Base-by-base conservation (phyloP, 2,329 filamentous ascomycete species). In the Tolypocladium capitatum region DNA sequence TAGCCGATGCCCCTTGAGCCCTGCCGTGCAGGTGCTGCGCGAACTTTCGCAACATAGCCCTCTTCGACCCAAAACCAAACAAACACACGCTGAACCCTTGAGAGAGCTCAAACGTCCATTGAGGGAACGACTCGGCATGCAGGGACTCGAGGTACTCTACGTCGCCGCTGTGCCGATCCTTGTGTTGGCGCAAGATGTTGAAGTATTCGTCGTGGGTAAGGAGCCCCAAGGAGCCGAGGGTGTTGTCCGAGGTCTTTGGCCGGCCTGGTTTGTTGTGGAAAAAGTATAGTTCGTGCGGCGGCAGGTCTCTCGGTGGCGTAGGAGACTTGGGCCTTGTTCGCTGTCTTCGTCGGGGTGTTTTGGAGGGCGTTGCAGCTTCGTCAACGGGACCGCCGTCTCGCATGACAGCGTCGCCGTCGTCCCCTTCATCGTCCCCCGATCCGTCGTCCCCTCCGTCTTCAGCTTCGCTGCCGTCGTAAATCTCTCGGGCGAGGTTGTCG, bases 151-250 rank as follows among this genome's bases (percentile, higher is more conserved):
- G 70, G 53, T 84, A 84, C 18, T 77, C 72, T 45, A 86, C 77
- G 53, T 94, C 86, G 3, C 73, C 66, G 32, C 71, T 70, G 62
- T 95, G 90, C 0, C 76, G 78, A 55, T 94, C 84, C 49, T 73
- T 61, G 53, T 81, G 80, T 33, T 75, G 70, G 33, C 78, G 74
- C 30, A 86, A 70, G 40, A 68, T 54, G 41, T 78, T 73, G 57
- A 94, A 94, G 65, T 92, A 98, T 61, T 96, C 88, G 49, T 97
- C 90, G 59, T 96, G 90, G 1, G 86, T 89, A 48, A 97, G 79
- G 11, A 95, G 71, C 4, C 79, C 72, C 32, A 94, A 70, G 5
- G 83, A 81, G 1, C 83, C 75, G 5, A 97, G 72, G 0, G 81
- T 94, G 54, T 92, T 92, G 60, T 86, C 84, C 1, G 90, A 96